Evolutionary conservation across 768 basidiomycete species (phyloP), one percentile per base, ranked within the genome.

Genomic region (Tylopilus cervinicoccineus): DNA sequence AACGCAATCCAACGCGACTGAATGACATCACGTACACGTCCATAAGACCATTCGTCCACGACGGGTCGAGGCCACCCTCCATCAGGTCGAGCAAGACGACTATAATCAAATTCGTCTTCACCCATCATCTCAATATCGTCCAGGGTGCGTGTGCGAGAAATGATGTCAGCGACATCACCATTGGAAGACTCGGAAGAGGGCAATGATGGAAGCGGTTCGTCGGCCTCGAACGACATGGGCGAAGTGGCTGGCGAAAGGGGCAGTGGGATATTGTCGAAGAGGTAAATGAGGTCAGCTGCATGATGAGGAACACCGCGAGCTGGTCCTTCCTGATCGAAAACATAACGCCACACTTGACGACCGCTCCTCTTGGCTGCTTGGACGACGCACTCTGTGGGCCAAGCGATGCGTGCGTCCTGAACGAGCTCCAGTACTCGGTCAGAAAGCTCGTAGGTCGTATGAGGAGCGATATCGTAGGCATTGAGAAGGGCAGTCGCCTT

Each of bases 301-400:
- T 88, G 84, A 59, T 87, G 86, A 2, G 86, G 79, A 17, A 79
- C 63, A 13, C 80, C 79, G 39, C 79, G 73, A 20, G 75, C 70
- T 9, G 86, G 84, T 1, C 83, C 79, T 57, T 87, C 88, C 68
- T 90, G 88, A 65, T 90, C 88, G 60, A 90, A 90, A 16, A 87
- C 80, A 56, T 86, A 90, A 48, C 88, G 76, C 81, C 82, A 90
- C 6, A 88, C 85, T n/a, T 77, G 76, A 33, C 70, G 71, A 1
- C 80, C 84, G 13, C 75, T 74, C 16, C 65, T 70, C 45, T 73
- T 73, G 2, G 78, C 75, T 45, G 73, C 74, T 43, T 75, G 69
- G 4, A 76, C 77, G 29, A 84, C 68, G 52, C 81, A 79, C 22
- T 90, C 82, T 1, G 82, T 84, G 10, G 86, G 86, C 86, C 86